Percentiles rank a stretch among this genome's conserved stretches.
Conservation (phyloP, 768 basidiomycete genomes). For the Sarcodon sp. region DNA sequence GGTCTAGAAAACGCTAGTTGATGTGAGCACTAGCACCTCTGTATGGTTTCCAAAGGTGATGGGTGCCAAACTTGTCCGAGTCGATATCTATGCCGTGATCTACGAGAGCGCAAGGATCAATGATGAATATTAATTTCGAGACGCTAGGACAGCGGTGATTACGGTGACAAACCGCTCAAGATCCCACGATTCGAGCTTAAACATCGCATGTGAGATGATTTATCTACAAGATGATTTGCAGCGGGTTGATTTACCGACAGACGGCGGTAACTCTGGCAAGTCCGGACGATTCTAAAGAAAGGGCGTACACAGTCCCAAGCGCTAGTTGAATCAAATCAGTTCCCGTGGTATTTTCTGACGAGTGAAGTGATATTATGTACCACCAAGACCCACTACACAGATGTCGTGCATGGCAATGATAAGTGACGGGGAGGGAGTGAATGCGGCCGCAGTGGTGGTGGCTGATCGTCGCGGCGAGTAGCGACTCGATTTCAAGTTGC, state of each 20-base stretch:
- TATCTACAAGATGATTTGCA: too few species aligned
- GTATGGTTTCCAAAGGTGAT: conserved; percentile 10
- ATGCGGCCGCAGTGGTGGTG: too few species aligned
- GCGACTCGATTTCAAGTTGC: background rate
- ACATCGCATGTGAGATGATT: too few species aligned
- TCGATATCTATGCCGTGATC: conserved; percentile 12
- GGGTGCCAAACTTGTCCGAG: conserved; percentile 9
- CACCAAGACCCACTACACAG: conserved; percentile 12
- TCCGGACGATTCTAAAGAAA: conserved; percentile 12
- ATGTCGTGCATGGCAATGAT: conserved; percentile 3
- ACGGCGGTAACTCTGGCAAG: conserved; percentile 16
- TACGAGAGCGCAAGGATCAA: conserved; percentile 1
- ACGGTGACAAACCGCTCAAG: too few species aligned
- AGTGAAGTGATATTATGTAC: conserved; percentile 5
- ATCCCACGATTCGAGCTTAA: too few species aligned
- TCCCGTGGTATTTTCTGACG: background rate
- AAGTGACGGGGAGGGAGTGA: background rate
- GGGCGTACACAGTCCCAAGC: conserved; percentile 18
- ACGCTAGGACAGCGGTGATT: background rate
- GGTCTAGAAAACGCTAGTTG: background rate
- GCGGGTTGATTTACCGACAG: conserved; percentile 12
- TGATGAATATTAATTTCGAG: background rate
- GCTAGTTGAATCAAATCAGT: conserved; percentile 5
- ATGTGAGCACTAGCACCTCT: conserved; percentile 7
- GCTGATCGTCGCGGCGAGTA: background rate